These are phyloP conservation scores for Picochlorum sp. DNA, from an alignment of 139 green algal genomes.

Conservation along the genomic window DNA sequence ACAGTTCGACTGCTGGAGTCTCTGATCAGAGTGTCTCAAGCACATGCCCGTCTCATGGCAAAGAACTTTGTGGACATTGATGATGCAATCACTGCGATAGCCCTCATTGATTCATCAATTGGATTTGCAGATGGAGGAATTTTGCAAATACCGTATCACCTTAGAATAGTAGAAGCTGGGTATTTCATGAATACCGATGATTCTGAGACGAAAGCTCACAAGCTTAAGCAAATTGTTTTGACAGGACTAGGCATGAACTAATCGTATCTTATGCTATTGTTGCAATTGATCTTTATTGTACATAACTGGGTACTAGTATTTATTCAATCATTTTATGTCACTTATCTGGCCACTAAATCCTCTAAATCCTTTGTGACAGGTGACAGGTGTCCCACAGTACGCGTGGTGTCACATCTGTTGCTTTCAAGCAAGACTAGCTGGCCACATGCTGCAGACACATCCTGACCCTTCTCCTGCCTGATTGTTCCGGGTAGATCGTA, in stretches of 20 bases:
- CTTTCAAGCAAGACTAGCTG: conserved; percentile 65
- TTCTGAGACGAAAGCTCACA: not conserved
- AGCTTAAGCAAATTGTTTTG: not conserved
- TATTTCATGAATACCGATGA: not conserved
- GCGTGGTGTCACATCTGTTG: not conserved
- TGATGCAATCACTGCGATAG: conserved; percentile 52
- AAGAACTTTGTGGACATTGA: conserved; percentile 28
- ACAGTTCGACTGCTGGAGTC: conserved; percentile 82
- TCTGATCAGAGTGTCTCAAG: conserved; percentile 74
- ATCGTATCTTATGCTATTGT: too few relatives aligned
- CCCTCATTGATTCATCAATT: conserved; percentile 29
- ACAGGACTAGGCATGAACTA: not conserved
- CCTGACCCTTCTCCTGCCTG: conserved; percentile 80
- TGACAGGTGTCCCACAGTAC: too few relatives aligned
- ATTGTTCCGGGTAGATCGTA: conserved; percentile 74
- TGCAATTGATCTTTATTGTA: too few relatives aligned
- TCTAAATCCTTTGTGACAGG: conserved; percentile 1
- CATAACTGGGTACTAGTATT: too few relatives aligned
- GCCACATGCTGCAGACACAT: conserved; percentile 60
- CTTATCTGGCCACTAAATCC: not conserved
- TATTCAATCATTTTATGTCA: not conserved
- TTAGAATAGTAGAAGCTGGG: not conserved
- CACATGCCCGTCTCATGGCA: conserved; percentile 68
- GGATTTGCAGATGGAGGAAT: not conserved
- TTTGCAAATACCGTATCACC: not conserved